phyloP scores from a whole-genome alignment of 2,329 filamentous ascomycete genomes.

The Colletotrichum horii region DNA sequence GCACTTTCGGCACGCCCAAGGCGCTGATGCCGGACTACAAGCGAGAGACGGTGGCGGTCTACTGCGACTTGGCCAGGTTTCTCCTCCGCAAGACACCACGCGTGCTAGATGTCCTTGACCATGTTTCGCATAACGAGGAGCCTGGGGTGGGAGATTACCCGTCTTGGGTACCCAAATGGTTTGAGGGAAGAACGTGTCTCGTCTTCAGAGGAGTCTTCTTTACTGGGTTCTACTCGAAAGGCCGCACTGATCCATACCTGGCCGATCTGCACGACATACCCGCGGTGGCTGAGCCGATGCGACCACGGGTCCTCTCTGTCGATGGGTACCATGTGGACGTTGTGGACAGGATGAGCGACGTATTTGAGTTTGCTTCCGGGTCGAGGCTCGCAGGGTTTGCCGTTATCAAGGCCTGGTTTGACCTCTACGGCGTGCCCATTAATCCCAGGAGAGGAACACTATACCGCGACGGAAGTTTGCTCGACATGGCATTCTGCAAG shows the following conservation, averaged over 20 bases:
- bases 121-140: conserved; percentile 17
- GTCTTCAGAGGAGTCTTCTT: conserved; percentile 12
- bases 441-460: neutral
- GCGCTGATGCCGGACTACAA: conserved; percentile 19
- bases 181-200: conserved; percentile 1
- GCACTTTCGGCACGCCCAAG: conserved; percentile 10
- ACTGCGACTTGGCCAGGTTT: conserved; percentile 21
- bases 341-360: neutral
- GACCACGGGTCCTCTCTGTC: conserved; percentile 6
- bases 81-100: conserved; percentile 18
- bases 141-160: conserved; percentile 13
- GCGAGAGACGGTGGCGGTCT: conserved; percentile 10
- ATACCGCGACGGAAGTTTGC: conserved; percentile 10
- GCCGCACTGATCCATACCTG: conserved; percentile 2
- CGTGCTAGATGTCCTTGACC: conserved; percentile 14
- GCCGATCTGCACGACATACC: conserved; percentile 8
- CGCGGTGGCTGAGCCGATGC: neutral
- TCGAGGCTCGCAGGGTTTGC: neutral
- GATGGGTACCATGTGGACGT: conserved; percentile 17
- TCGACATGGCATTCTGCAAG: conserved; percentile 18
- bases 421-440: neutral
- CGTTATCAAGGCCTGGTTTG: neutral
- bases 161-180: conserved; percentile 23
- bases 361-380: neutral
- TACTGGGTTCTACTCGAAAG: conserved; percentile 14